phyloP scores from a whole-genome alignment of 1,284 basidiomycete genomes.

The Volvariella surrecta region DNA sequence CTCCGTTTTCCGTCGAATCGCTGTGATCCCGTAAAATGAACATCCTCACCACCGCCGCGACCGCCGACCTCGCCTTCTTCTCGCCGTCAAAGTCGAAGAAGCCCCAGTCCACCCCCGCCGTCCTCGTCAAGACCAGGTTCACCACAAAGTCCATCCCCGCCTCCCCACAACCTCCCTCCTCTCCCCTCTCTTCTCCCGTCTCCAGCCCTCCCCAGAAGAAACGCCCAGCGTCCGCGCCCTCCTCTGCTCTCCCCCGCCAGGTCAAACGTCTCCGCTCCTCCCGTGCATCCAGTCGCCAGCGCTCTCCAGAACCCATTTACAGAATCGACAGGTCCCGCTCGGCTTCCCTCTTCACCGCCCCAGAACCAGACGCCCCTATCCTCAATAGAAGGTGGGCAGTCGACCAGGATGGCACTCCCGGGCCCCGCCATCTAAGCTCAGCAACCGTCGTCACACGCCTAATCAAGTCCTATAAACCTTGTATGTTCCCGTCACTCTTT shows the following conservation, averaged over 20 bases:
- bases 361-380: constrained; percentile 21
- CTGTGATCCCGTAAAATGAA: too few species aligned
- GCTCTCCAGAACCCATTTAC: constrained; percentile 41
- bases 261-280: constrained; percentile 32
- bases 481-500: constrained; percentile 31
- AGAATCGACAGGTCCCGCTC: constrained; percentile 42
- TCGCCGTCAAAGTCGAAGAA: constrained; percentile 21
- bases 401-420: constrained; percentile 41
- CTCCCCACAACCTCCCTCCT: constrained; percentile 11
- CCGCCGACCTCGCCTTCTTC: constrained; percentile 28
- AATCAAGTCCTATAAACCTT: constrained; percentile 56
- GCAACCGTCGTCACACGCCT: constrained; percentile 50
- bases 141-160: constrained; percentile 10
- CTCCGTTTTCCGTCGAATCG: too few species aligned
- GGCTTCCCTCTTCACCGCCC: constrained; percentile 31
- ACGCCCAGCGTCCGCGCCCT: constrained; percentile 11
- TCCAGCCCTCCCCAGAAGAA: constrained; percentile 22
- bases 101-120: constrained; percentile 11
- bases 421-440: constrained; percentile 45
- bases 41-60: constrained; percentile 12
- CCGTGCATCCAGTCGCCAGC: constrained; percentile 31
- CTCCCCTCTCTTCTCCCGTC: constrained; percentile 19
- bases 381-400: constrained; percentile 36
- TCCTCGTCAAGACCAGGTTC: constrained; percentile 24
- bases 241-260: constrained; percentile 21